Base-by-base conservation (phyloP, 2,329 filamentous ascomycete genomes). In the Aspergillus ibericus region DNA sequence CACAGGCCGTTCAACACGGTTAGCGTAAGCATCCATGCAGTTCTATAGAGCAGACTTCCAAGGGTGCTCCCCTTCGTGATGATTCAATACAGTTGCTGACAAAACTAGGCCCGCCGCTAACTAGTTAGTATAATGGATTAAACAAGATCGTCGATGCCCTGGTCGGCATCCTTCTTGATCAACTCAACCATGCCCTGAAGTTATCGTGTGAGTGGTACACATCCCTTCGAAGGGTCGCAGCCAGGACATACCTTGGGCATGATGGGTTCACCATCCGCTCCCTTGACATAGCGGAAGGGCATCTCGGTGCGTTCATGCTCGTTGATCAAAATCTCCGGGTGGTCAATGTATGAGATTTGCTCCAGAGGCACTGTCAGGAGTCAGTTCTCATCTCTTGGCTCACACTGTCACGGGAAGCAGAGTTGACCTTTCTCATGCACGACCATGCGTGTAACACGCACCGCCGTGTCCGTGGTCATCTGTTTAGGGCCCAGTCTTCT, bases 381-480 rank as follows among this genome's bases (percentile, higher is more conserved):
- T 67, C 50, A 67, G 61, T 49, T 15, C 40, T 15, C n/a, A 20
- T 34, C 10, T 27, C 15, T 46, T 25, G 25, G 29, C 50, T 48
- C 15, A 29, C 22, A 29, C 15, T 29, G 25, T 47, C 42, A 18
- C 8, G 22, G 18, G 42, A 15, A 32, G 57, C 8, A 12, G 13
- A 25, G 36, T 52, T 57, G 53, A 96, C 93, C 84, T 79, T 89
- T 89, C 64, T 93, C 86, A 70, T 96, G 90, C 10, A 93, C 87
- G 5, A 98, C 90, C 67, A 96, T 88, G 64, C 95, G 86, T 32
- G 95, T 98, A 46, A 97, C 93, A 65, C 95, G 85, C 52, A 97
- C 95, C 4, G 95, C 95, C 18, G 95, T 99, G 74, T 99, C 95
- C 4, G 95, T 99, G 3, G 95, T 98, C 93, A 99, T 97, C 77